A percentile compares a stretch with the other conserved stretches of the same genome.
Conservation (phyloP, 2,329 filamentous ascomycete species). For the Colletotrichum spaethianum region DNA sequence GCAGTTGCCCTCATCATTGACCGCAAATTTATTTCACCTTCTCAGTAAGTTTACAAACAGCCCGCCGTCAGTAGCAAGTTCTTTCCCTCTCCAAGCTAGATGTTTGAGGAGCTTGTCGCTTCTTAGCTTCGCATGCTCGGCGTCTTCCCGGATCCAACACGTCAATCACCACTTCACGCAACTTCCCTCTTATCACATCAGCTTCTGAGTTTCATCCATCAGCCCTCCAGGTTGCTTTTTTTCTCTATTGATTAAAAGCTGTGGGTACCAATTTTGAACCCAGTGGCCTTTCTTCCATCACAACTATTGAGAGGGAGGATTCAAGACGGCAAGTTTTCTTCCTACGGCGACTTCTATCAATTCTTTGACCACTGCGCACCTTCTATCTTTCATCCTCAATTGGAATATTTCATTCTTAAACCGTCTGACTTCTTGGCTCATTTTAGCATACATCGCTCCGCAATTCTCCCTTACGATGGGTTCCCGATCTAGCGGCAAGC, state of each 20-base stretch:
- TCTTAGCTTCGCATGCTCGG: too few species aligned
- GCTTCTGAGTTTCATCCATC: background rate
- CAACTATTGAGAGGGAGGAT: background rate
- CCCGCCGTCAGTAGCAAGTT: background rate
- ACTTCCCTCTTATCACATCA: background rate
- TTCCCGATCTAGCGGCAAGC: background rate
- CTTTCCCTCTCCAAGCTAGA: background rate
- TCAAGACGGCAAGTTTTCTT: background rate
- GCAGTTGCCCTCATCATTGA: background rate
- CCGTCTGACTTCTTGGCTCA: background rate
- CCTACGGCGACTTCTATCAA: background rate
- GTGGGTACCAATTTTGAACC: too few species aligned
- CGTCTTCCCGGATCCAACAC: background rate
- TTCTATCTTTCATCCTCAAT: too few species aligned
- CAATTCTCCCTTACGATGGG: background rate
- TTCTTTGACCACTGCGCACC: rapidly evolving
- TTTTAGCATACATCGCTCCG: background rate
- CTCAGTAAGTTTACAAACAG: background rate
- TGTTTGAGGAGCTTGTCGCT: too few species aligned
- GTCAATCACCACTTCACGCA: background rate
- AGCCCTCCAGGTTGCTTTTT: background rate
- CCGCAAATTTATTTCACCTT: too few species aligned
- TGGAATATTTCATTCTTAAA: too few species aligned
- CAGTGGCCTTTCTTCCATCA: too few species aligned
- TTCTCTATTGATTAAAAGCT: background rate